A percentile compares a stretch with the other conserved stretches of the same genome.
These are phyloP conservation scores for Emergomyces pasteurianus DNA, from an alignment of 2,329 filamentous ascomycete genomes.

Conservation along the genomic window DNA sequence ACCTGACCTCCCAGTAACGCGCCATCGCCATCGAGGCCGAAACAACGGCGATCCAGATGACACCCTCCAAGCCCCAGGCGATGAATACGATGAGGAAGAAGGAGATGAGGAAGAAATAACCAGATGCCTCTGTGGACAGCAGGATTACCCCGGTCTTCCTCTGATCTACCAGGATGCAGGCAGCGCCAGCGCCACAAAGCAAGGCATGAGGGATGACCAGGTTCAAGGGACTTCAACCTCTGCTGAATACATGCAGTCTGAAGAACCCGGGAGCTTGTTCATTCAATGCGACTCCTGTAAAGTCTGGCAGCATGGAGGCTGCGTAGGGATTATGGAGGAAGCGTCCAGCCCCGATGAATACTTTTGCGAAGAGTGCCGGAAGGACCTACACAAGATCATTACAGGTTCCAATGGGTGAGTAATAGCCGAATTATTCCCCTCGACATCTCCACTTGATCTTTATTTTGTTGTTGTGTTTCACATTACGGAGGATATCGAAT, in stretches of 20 bases:
- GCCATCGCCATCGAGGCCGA: slow-evolving; percentile 59
- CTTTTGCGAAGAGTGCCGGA: slow-evolving; percentile 90
- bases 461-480: not conserved
- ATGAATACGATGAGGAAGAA: slow-evolving; percentile 44
- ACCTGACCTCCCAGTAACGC: slow-evolving; percentile 57
- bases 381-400: slow-evolving; percentile 78
- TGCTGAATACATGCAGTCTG: slow-evolving; percentile 52
- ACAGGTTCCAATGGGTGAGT: slow-evolving; percentile 75
- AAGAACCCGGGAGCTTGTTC: slow-evolving; percentile 88
- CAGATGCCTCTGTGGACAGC: slow-evolving; percentile 84
- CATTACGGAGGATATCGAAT: not conserved
- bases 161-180: slow-evolving; percentile 44
- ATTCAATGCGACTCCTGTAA: slow-evolving; percentile 97
- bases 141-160: slow-evolving; percentile 81
- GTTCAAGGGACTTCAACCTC: slow-evolving; percentile 46
- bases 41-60: slow-evolving; percentile 48
- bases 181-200: slow-evolving; percentile 47
- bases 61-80: slow-evolving; percentile 27
- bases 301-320: slow-evolving; percentile 97
- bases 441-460: not conserved
- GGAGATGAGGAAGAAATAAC: slow-evolving; percentile 85
- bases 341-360: slow-evolving; percentile 90
- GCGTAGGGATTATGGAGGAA: slow-evolving; percentile 93
- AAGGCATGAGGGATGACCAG: slow-evolving; percentile 45
- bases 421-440: not conserved